Evolutionary conservation across 2,329 filamentous ascomycete genomes (phyloP), one percentile per base, ranked within the genome.

Genomic region (Biscogniauxia marginata): DNA sequence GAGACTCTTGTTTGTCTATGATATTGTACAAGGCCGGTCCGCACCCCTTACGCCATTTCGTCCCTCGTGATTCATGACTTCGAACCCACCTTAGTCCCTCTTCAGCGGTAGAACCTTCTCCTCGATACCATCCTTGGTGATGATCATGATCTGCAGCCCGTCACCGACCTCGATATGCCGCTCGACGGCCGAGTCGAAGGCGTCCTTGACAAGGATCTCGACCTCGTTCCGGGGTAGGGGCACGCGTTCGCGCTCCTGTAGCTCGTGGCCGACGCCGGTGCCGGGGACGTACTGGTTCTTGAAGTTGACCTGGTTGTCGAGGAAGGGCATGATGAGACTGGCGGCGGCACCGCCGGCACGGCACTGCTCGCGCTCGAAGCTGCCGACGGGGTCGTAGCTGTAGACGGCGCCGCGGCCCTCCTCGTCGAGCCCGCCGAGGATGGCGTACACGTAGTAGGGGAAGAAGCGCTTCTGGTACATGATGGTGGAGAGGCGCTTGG

Each of bases 291-390:
- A 96, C 80, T 97, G 93, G 75, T 99, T 99, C 84, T 97, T 99
- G 82, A 93, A 93, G 79, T 98, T 98, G 80, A 99, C 95, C 78
- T 99, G 96, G 75, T 99, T 99, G 76, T 99, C 95, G 70, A 99
- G 78, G 82, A 99, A 99, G 1, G 95, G 95, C 90, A 97, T 99
- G 77, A 99, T 99, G 75, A 99, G 79, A 70, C 90, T 95, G 53
- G 91, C 89, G 19, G 93, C 93, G 13, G 95, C 93, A 67, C 95
- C 95, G 45, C 91, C 95, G 34, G 95, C 93, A 63, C 93, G 87
- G 79, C 93, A 97, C 78, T 96, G 91, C 78, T 99, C 95, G 64
- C 95, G 83, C 82, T 99, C 95, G 77, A 98, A 99, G 73, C 91
- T 96, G 66, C 95, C 95, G 45, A 99, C 95, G 1, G 95, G 95